A percentile compares a stretch with the other conserved stretches of the same genome.
phyloP scores from a whole-genome alignment of 148 eudicot species.

The Oxyria digyna region DNA sequence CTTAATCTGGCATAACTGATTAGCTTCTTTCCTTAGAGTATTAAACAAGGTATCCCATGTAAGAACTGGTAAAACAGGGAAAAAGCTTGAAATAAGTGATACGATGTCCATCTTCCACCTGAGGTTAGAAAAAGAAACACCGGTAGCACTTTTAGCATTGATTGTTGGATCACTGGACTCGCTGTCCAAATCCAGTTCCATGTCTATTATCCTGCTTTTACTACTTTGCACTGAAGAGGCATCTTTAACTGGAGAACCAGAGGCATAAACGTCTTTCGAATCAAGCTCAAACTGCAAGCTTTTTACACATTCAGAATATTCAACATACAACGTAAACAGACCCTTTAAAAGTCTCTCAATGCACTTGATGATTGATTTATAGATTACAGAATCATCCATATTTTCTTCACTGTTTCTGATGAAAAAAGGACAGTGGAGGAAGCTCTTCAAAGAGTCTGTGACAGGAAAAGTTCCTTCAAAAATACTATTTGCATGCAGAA shows the following conservation, averaged over 20 bases:
- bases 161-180: constrained; percentile 40
- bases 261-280: constrained; percentile 23
- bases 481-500: constrained; percentile 28
- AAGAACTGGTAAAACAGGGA: constrained; percentile 48
- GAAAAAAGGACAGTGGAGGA: constrained; percentile 48
- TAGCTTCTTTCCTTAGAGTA: constrained; percentile 47
- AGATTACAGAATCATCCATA: constrained; percentile 20
- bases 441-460: constrained; percentile 41
- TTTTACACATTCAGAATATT: constrained; percentile 25
- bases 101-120: constrained; percentile 48
- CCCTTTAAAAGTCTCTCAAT: constrained; percentile 52
- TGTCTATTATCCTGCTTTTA: constrained; percentile 42
- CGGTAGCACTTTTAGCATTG: constrained; percentile 24
- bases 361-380: constrained; percentile 29
- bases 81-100: constrained; percentile 49
- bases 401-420: constrained; percentile 21
- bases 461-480: constrained; percentile 36
- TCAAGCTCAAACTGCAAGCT: constrained; percentile 23
- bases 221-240: constrained; percentile 19
- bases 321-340: constrained; percentile 40
- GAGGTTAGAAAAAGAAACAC: constrained; percentile 23
- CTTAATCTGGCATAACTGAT: constrained; percentile 30
- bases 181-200: constrained; percentile 68
- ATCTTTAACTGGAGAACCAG: constrained; percentile 23
- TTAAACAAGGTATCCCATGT: constrained; percentile 79